Base-by-base conservation (phyloP, 75 land plant genomes). In the Pinus tabuliformis region DNA sequence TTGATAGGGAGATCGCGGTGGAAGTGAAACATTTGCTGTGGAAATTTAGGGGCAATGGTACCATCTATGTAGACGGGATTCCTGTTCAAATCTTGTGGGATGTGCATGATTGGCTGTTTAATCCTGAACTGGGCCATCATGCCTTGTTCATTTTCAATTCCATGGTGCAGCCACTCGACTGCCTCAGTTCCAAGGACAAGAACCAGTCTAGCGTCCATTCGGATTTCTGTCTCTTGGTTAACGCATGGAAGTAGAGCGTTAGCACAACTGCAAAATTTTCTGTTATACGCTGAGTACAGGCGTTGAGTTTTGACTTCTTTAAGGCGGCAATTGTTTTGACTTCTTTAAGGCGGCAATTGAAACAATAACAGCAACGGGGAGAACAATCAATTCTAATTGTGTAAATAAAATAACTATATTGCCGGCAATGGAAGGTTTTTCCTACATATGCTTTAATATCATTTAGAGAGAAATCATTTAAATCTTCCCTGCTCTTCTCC, bases 141-240 rank as follows among this genome's bases (percentile, higher is more conserved):
- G 98, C 95, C 13, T 90, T 92, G 3, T 95, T 95, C 75, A 89
- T 95, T 95, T 95, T 95, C 77, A 91, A 89, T 56, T 87, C 95
- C 6, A 15, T 58, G 12, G 3, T 21, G 57, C n/a, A 5, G 3
- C 45, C 45, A 42, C 45, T 42, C 5, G 45, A 42, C 6, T 54
- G 15, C 21, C 62, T 62, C 16, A 68, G 59, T 72, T 58, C 71
- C 56, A 59, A 70, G 74, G 79, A 77, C 9, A 62, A 37, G 80
- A 52, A 83, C 26, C 26, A 26, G 26, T 26, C 26, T 26, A 26
- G 26, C 26, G 0, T 26, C 26, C 26, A 26, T 26, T 26, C 26
- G 26, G 26, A 26, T 26, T 26, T 26, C 26, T 26, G 26, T 26
- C 26, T 26, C 26, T 26, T 26, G 26, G 26, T 26, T 26, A 26